phyloP scores from a whole-genome alignment of 768 basidiomycete genomes.

The Mycena sanguinolenta region DNA sequence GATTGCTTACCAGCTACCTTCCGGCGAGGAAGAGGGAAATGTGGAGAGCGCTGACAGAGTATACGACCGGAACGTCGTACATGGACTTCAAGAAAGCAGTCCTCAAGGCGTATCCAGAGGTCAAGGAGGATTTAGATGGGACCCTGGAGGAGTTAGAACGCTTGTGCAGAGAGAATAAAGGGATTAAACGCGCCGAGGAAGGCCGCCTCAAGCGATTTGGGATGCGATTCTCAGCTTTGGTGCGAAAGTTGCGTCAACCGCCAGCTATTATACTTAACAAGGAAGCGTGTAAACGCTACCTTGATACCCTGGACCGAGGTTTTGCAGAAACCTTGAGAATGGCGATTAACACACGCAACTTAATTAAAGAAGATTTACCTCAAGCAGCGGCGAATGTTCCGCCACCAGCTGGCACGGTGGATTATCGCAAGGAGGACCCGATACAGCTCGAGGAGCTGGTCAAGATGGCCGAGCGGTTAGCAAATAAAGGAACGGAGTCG shows the following conservation, averaged over 20 bases:
- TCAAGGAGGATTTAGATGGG: constrained; percentile 13
- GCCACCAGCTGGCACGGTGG: not conserved
- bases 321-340: constrained; percentile 19
- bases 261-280: constrained; percentile 25
- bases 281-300: constrained; percentile 18
- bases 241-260: not conserved
- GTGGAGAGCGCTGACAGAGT: constrained; percentile 14
- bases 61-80: not conserved
- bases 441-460: constrained; percentile 17
- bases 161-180: constrained; percentile 1
- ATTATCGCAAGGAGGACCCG: constrained; percentile 20
- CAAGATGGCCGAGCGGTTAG: constrained; percentile 14
- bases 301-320: constrained; percentile 19
- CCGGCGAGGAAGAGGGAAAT: constrained; percentile 8
- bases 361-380: constrained; percentile 12
- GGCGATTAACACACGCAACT: constrained; percentile 14
- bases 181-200: constrained; percentile 10
- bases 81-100: constrained; percentile 21
- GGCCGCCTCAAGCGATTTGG: constrained; percentile 17
- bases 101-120: constrained; percentile 12
- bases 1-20: constrained; percentile 19
- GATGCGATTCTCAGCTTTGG: constrained; percentile 8
- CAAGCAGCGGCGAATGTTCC: not conserved
- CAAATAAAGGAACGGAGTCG: not conserved
- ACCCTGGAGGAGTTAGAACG: constrained; percentile 13